Percentiles rank a stretch among this genome's conserved stretches.
Conservation (phyloP, 208 protist species). For the Wallacemonas collosoma region DNA sequence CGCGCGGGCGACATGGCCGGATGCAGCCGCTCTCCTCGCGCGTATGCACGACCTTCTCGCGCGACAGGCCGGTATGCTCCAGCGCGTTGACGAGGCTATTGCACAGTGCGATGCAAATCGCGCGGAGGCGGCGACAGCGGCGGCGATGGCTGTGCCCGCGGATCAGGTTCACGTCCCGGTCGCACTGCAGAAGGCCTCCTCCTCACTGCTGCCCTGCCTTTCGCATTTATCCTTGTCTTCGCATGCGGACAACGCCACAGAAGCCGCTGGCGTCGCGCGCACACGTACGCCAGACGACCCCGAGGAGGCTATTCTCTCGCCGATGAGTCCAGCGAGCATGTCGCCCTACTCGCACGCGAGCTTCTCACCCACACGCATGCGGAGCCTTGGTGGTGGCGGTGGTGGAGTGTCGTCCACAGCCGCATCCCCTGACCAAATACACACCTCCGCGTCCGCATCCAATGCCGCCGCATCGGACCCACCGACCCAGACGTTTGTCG, state of each 20-base stretch:
- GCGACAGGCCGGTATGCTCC: not conserved
- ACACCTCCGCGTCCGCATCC: too few relatives aligned
- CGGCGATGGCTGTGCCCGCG: not conserved
- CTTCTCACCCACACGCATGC: constrained; percentile 1
- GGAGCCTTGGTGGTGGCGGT: too few relatives aligned
- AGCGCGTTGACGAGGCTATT: not conserved
- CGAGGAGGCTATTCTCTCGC: constrained; percentile 9
- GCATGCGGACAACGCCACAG: not conserved
- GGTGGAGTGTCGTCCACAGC: too few relatives aligned
- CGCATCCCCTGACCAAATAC: too few relatives aligned
- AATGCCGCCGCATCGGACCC: too few relatives aligned
- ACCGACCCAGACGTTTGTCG: too few relatives aligned
- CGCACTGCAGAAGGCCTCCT: not conserved
- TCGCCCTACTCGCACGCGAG: constrained; percentile 4
- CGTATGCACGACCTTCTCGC: not conserved
- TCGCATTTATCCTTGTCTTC: not conserved
- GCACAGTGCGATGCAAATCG: too few relatives aligned
- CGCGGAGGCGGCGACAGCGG: too few relatives aligned
- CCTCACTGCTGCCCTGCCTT: not conserved
- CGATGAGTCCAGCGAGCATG: not conserved
- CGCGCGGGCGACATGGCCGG: not conserved
- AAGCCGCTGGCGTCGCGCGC: not conserved
- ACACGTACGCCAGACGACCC: not conserved
- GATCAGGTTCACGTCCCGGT: not conserved
- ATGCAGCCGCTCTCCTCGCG: not conserved